These are phyloP conservation scores for Boletus patriciae DNA, from an alignment of 768 basidiomycete genomes.

Conservation along the genomic window DNA sequence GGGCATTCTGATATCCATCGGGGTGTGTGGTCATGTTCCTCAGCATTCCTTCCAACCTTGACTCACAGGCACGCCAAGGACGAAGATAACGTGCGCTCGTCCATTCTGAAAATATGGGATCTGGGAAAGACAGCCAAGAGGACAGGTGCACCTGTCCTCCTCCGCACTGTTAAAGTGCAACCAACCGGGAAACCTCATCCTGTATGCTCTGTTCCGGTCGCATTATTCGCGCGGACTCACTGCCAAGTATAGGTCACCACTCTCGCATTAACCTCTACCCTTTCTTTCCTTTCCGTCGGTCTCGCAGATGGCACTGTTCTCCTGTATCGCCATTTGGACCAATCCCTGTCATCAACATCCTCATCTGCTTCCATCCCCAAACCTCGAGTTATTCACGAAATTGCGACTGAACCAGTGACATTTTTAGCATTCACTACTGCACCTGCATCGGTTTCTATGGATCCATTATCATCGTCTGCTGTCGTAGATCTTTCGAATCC, in stretches of 20 bases:
- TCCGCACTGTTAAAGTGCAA: slow-evolving; percentile 77
- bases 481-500: slow-evolving; percentile 17
- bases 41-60: slow-evolving; percentile 4
- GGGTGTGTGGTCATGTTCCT: slow-evolving; percentile 52
- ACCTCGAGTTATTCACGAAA: slow-evolving; percentile 79
- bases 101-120: slow-evolving; percentile 89
- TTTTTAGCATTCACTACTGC: slow-evolving; percentile 78
- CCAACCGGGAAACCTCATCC: slow-evolving; percentile 77
- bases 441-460: slow-evolving; percentile 23
- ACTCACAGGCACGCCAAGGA: slow-evolving; percentile 50
- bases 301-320: slow-evolving; percentile 95
- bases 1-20: slow-evolving; percentile 84
- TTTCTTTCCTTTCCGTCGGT: slow-evolving; percentile 88
- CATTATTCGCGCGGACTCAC: not conserved
- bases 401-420: slow-evolving; percentile 84
- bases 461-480: slow-evolving; percentile 19
- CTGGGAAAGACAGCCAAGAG: slow-evolving; percentile 68
- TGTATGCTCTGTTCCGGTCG: slow-evolving; percentile 37
- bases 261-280: slow-evolving; percentile 71
- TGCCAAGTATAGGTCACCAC: slow-evolving; percentile 58
- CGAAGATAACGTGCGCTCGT: slow-evolving; percentile 65
- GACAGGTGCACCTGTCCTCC: slow-evolving; percentile 56
- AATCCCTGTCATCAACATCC: slow-evolving; percentile 72
- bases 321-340: slow-evolving; percentile 87
- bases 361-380: slow-evolving; percentile 81